These are phyloP conservation scores for Sambucus nigra DNA, from an alignment of 129 eudicot genomes.

Conservation along the genomic window DNA sequence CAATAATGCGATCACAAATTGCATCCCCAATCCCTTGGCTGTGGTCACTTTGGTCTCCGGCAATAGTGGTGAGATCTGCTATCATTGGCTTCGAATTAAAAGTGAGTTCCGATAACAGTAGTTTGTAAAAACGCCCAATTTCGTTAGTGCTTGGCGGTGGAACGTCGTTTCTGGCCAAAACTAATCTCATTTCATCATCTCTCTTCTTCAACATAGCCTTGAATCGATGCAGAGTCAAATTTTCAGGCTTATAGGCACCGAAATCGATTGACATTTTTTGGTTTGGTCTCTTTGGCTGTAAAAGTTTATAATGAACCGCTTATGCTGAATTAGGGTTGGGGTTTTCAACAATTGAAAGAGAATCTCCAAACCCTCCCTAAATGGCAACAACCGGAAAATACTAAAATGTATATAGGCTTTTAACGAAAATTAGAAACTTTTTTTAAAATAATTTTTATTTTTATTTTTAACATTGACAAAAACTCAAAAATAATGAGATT, in stretches of 20 bases:
- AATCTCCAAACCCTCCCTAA: too few species aligned
- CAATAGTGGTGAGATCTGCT: conserved; percentile 86
- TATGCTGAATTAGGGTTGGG: conserved; percentile 21
- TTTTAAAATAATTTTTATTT: too few species aligned
- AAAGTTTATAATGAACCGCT: too few species aligned
- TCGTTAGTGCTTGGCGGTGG: conserved; percentile 33
- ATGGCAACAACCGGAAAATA: too few species aligned
- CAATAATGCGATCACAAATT: conserved; percentile 66
- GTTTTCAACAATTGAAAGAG: too few species aligned
- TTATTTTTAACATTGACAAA: too few species aligned
- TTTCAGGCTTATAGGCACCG: conserved; percentile 28
- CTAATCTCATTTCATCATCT: conserved; percentile 62
- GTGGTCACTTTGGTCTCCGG: conserved; percentile 76
- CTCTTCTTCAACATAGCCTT: conserved; percentile 49
- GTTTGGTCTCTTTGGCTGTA: too few species aligned
- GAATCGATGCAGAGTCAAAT: conserved; percentile 64
- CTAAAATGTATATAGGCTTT: too few species aligned
- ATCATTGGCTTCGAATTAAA: conserved; percentile 87
- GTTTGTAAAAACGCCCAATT: conserved; percentile 55
- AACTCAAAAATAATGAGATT: too few species aligned
- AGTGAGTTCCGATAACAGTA: conserved; percentile 47
- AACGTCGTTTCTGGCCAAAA: conserved; percentile 26
- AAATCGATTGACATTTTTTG: conserved; percentile 28
- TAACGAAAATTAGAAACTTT: too few species aligned
- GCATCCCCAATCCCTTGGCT: conserved; percentile 76